Evolutionary conservation across 805 yeast genomes (phyloP).

Genomic region (Candida michaelii): DNA sequence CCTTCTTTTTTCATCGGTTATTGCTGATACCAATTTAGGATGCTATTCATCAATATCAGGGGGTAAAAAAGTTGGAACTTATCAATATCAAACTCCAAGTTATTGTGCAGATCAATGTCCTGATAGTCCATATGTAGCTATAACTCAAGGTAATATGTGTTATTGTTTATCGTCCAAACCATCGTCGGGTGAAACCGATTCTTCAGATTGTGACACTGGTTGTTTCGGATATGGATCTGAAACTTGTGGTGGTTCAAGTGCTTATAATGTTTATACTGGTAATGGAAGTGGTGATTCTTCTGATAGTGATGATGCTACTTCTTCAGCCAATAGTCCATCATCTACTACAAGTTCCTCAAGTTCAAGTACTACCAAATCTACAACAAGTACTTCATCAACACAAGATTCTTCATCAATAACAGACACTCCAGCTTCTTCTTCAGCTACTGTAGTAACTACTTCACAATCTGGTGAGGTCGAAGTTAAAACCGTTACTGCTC

Average conservation of each 20-base stretch:
- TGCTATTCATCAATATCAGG: constrained; percentile 32
- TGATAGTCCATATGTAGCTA: constrained; percentile 37
- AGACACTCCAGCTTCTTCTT: constrained; percentile 10
- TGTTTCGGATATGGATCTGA: constrained; percentile 37
- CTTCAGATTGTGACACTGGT: constrained; percentile 24
- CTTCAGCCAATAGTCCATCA: no score
- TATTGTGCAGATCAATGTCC: constrained; percentile 31
- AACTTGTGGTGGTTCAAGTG: constrained; percentile 39
- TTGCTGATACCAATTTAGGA: constrained; percentile 18
- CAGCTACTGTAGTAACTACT: constrained; percentile 13
- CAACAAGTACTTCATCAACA: constrained; percentile 11
- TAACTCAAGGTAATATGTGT: constrained; percentile 37
- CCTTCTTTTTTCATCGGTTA: neutral
- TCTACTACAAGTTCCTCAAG: constrained; percentile 13
- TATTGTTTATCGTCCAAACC: constrained; percentile 38
- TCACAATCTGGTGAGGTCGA: constrained; percentile 13
- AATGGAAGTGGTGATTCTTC: constrained; percentile 17
- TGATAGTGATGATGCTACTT: constrained; percentile 1
- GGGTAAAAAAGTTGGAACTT: constrained; percentile 23
- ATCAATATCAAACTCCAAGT: constrained; percentile 27
- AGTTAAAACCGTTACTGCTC: constrained; percentile 15
- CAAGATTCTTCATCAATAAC: constrained; percentile 9
- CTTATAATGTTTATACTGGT: constrained; percentile 32
- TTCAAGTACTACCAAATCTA: constrained; percentile 8
- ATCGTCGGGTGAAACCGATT: constrained; percentile 9